Percentiles rank a stretch among this genome's conserved stretches.
These are phyloP conservation scores for Ophiocordyceps robertsii DNA, from an alignment of 2,329 filamentous ascomycete genomes.

Conservation along the genomic window DNA sequence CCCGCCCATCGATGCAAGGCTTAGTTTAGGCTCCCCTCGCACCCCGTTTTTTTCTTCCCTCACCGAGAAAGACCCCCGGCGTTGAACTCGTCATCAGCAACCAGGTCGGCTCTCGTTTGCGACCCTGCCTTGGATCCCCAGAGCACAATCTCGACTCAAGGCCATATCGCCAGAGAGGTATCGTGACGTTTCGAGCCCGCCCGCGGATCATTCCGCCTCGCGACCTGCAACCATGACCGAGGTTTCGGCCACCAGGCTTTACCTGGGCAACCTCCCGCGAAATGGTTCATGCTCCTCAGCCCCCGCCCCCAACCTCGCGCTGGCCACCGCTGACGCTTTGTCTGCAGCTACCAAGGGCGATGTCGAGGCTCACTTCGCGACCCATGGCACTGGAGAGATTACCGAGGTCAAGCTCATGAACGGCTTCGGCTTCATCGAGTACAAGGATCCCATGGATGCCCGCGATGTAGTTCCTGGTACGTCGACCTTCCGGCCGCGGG, in stretches of 20 bases:
- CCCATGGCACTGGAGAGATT: constrained; percentile 93
- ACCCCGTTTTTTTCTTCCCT: constrained; percentile 3
- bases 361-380: constrained; percentile 89
- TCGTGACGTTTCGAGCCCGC: neutral
- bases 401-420: constrained; percentile 99
- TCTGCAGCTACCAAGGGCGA: constrained; percentile 85
- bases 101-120: neutral
- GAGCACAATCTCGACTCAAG: neutral
- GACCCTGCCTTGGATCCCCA: constrained; percentile 1
- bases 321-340: constrained; percentile 30
- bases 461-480: constrained; percentile 96
- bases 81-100: neutral
- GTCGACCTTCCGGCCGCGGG: constrained; percentile 14
- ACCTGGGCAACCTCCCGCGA: constrained; percentile 93
- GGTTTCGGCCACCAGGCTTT: constrained; percentile 89
- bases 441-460: constrained; percentile 96
- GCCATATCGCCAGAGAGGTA: neutral
- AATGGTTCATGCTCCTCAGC: constrained; percentile 50
- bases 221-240: constrained; percentile 53
- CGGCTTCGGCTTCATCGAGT: constrained; percentile 98
- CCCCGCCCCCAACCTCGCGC: constrained; percentile 5
- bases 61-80: neutral
- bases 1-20: neutral
- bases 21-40: constrained; percentile 2
- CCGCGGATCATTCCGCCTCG: neutral